Percentiles rank a stretch among this genome's conserved stretches.
phyloP scores from a whole-genome alignment of 208 protist species.

The Herpetomonas muscarum region DNA sequence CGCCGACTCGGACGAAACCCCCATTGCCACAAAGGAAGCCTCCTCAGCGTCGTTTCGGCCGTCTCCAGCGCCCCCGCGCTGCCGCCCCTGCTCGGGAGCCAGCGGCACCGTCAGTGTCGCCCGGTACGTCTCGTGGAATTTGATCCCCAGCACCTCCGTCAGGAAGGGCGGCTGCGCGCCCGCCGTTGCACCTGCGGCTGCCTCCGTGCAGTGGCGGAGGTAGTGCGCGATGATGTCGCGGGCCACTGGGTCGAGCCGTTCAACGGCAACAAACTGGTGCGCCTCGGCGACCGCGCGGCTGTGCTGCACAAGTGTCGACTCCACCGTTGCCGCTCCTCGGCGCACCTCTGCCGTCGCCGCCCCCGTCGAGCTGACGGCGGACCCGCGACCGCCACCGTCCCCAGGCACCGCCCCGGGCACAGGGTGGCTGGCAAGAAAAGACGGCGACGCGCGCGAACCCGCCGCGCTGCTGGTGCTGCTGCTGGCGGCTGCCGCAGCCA shows the following conservation, averaged over 20 bases:
- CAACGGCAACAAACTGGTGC: conserved; percentile 25
- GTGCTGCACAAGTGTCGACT: conserved; percentile 63
- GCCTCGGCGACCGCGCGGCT: conserved; percentile 35
- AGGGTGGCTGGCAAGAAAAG: no score
- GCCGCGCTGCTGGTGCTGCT: no score
- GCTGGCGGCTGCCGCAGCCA: no score
- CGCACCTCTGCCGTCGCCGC: conserved; percentile 1
- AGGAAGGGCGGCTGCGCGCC: conserved; percentile 37
- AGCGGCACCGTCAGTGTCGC: conserved; percentile 72
- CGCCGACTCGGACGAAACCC: conserved; percentile 38
- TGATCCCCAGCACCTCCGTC: conserved; percentile 58
- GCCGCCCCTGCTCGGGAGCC: no score
- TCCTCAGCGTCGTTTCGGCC: not conserved
- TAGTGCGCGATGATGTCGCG: conserved; percentile 44
- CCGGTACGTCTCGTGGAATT: conserved; percentile 54
- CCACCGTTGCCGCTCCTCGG: conserved; percentile 17
- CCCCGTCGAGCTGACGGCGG: no score
- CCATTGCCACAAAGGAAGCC: conserved; percentile 68
- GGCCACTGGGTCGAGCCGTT: conserved; percentile 29
- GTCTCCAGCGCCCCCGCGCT: no score
- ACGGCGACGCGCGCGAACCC: no score
- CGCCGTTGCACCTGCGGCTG: not conserved
- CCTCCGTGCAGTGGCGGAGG: conserved; percentile 19
- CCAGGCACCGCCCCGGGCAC: no score
- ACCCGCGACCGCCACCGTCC: no score